These are phyloP conservation scores for Lactifluus rugatus DNA, from an alignment of 768 basidiomycete species.

Conservation along the genomic window DNA sequence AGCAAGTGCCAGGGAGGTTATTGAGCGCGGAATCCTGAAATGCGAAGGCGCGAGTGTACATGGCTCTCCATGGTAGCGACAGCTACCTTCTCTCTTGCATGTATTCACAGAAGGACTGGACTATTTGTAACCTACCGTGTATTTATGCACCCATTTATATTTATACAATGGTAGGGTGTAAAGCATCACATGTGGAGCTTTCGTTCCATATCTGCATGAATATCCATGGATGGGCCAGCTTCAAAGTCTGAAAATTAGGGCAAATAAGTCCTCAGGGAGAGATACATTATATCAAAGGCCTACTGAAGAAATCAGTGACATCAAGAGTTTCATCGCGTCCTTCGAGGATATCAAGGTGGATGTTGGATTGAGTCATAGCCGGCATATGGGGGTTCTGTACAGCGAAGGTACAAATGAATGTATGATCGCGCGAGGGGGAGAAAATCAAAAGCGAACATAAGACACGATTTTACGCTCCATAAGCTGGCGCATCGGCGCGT, in stretches of 20 bases:
- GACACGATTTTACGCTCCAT: constrained; percentile 92
- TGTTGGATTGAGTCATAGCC: constrained; percentile 55
- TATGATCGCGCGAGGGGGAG: not conserved
- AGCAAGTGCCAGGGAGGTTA: constrained; percentile 53
- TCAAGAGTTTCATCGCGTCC: constrained; percentile 83
- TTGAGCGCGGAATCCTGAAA: constrained; percentile 24
- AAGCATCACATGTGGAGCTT: constrained; percentile 31
- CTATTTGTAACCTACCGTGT: not conserved
- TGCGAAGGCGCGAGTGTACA: constrained; percentile 19
- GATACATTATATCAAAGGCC: constrained; percentile 21
- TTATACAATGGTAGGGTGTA: not conserved
- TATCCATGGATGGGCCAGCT: constrained; percentile 28
- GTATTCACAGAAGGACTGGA: not conserved
- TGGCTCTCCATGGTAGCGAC: constrained; percentile 11
- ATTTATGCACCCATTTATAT: not conserved
- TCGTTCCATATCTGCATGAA: constrained; percentile 43
- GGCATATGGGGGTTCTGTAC: constrained; percentile 58
- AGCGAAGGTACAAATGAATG: not conserved
- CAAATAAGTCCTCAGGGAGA: not conserved
- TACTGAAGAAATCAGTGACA: constrained; percentile 72
- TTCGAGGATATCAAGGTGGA: constrained; percentile 88
- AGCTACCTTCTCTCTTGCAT: not conserved
- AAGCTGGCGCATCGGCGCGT: constrained; percentile 77
- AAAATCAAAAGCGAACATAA: constrained; percentile 40
- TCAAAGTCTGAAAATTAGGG: constrained; percentile 24